These are phyloP conservation scores for Monocercomonoides exilis DNA, from an alignment of 78 protist species.

Conservation along the genomic window DNA sequence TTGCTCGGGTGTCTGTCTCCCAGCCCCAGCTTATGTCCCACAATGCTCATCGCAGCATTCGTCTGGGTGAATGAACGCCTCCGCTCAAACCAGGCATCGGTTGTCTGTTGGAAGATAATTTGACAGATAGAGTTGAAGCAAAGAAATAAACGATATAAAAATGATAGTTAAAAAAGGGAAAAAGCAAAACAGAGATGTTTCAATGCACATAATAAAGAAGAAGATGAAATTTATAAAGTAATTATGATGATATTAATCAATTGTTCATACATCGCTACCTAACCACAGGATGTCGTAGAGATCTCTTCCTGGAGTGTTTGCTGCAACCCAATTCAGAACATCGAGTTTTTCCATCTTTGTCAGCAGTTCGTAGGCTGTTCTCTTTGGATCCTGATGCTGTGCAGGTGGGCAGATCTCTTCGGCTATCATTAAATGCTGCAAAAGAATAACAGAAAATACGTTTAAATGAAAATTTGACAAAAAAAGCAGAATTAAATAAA, in stretches of 20 bases:
- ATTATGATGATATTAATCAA: not conserved
- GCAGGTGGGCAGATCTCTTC: not conserved
- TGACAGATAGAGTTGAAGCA: too few relatives aligned
- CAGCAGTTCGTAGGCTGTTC: constrained; percentile 69
- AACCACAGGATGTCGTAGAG: constrained; percentile 80
- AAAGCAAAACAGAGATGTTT: too few relatives aligned
- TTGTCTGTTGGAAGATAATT: constrained; percentile 37
- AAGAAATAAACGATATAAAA: too few relatives aligned
- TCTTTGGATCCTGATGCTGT: not conserved
- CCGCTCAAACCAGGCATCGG: constrained; percentile 75
- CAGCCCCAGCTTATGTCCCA: constrained; percentile 83
- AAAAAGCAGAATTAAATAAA: too few relatives aligned
- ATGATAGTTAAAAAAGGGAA: too few relatives aligned
- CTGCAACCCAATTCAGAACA: constrained; percentile 79
- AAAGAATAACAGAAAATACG: not conserved
- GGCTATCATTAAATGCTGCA: not conserved
- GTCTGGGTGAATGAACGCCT: constrained; percentile 65
- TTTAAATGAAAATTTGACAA: too few relatives aligned
- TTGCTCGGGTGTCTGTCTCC: constrained; percentile 93
- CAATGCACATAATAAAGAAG: too few relatives aligned
- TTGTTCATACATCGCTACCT: not conserved
- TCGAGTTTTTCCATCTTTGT: constrained; percentile 86
- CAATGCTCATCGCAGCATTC: constrained; percentile 78
- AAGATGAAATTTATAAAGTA: too few relatives aligned
- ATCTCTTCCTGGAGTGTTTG: constrained; percentile 80